phyloP scores from a whole-genome alignment of 441 rosid genomes.

The Manihot esculenta region DNA sequence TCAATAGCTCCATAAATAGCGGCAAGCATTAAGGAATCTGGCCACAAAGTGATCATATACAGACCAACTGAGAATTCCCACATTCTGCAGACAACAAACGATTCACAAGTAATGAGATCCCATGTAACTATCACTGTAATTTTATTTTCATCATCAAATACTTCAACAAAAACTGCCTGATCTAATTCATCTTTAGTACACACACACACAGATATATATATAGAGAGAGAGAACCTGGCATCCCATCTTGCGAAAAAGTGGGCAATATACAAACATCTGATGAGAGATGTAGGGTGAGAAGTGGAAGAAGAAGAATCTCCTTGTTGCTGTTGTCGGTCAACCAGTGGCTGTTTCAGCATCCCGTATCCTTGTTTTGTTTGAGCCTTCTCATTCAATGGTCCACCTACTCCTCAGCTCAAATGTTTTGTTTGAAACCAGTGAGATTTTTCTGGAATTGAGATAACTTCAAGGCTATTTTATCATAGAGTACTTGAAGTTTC shows the following conservation, averaged over 20 bases:
- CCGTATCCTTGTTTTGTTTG: neutral
- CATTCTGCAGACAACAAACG: conserved; percentile 48
- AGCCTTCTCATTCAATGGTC: no score
- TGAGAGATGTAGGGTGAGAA: conserved; percentile 25
- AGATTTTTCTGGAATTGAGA: no score
- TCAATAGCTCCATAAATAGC: conserved; percentile 80
- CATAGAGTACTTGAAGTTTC: no score
- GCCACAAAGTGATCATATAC: conserved; percentile 84
- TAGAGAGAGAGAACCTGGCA: conserved; percentile 47
- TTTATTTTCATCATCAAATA: no score
- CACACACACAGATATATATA: no score
- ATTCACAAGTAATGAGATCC: neutral
- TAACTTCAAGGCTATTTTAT: no score
- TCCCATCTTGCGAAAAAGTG: conserved; percentile 92
- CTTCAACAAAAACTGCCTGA: no score
- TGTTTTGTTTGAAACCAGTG: no score
- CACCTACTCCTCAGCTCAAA: no score
- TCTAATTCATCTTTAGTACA: no score
- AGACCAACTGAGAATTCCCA: conserved; percentile 91
- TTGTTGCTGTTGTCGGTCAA: neutral
- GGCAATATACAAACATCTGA: conserved; percentile 52
- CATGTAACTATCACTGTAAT: no score
- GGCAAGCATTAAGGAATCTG: conserved; percentile 69
- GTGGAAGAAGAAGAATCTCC: neutral
- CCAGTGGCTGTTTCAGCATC: conserved; percentile 6